phyloP scores from a whole-genome alignment of 2,329 filamentous ascomycete species.

The Aspergillus clavatus region DNA sequence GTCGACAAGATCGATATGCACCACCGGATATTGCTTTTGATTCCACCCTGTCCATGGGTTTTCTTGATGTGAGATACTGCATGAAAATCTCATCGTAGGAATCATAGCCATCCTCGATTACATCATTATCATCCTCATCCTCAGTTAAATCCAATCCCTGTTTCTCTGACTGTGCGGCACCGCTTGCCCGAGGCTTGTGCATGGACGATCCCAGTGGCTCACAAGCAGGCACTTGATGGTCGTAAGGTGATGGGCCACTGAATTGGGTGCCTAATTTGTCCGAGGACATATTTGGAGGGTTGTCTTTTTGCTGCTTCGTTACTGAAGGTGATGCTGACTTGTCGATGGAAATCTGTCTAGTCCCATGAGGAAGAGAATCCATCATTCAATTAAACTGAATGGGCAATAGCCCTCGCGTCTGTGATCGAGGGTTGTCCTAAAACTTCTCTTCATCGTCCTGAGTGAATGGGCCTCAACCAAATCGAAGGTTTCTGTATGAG shows the following conservation, averaged over 20 bases:
- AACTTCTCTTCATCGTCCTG: too few species aligned
- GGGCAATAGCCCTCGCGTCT: too few species aligned
- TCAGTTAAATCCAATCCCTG: conserved; percentile 17
- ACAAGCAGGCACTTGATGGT: conserved; percentile 39
- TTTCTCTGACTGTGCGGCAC: conserved; percentile 5
- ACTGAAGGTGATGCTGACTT: too few species aligned
- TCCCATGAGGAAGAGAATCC: too few species aligned
- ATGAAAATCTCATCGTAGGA: conserved; percentile 36
- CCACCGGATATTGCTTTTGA: conserved; percentile 3
- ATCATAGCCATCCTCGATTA: conserved; percentile 40
- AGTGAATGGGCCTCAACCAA: too few species aligned
- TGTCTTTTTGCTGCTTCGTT: too few species aligned
- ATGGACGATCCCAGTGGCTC: conserved; percentile 38
- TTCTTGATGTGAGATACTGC: conserved; percentile 26
- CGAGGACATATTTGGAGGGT: too few species aligned
- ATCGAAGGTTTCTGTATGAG: too few species aligned
- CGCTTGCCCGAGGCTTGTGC: conserved; percentile 21
- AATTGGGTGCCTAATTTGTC: too few species aligned
- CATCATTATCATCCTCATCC: conserved; percentile 40
- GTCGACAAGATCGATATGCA: conserved; percentile 4
- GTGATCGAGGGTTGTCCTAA: too few species aligned
- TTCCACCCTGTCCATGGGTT: conserved; percentile 2
- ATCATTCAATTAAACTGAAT: too few species aligned
- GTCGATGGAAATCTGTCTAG: too few species aligned
- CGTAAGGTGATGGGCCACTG: conserved; percentile 30